Evolutionary conservation across 331 rosid species (phyloP), one percentile per base, ranked within the genome.

Genomic region (Ulmus americana): DNA sequence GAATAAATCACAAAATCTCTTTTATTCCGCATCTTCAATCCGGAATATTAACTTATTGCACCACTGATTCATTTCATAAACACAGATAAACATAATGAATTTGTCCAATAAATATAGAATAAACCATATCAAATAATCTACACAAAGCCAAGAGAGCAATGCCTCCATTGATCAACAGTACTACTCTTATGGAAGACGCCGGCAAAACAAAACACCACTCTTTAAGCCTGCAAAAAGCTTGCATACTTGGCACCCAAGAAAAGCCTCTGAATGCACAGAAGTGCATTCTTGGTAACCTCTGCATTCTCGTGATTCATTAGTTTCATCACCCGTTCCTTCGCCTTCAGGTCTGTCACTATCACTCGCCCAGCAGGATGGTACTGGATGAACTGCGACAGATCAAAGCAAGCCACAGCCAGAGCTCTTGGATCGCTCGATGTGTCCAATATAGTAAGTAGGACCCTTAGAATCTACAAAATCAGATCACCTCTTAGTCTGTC

Each of bases 211-310:
- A 40, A 5, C 28, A 3, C 12, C 40, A 42, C 52, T 51, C 35
- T 35, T 77, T 82, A 94, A 59, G 70, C 96, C 83, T 90, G 99
- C 85, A 94, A 81, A 79, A 94, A 90, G 80, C 97, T 94, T 5
- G 97, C 97, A 74, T 90, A 94, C 80, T 90, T 94, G 63, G 97
- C 83, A 51, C 99, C 99, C 47, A 90, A 79, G 82, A 94, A 87
- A 74, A 94, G 97, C 86, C 99, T 79, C 70, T 94, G 99, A 68
- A 94, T 87, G 77, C 99, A 94, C 66, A 94, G 95, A 52, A 94
- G 77, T 3, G 99, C 97, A 76, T 90, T 87, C 74, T 94, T 94
- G 45, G 99, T 87, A 41, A 94, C 97, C 88, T 94, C 99, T 4
- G 96, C 78, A 67, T 65, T 90, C 79, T 87, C 99, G 67, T 94